phyloP scores from a whole-genome alignment of 495 filamentous ascomycete genomes.

The Extremus antarcticus region DNA sequence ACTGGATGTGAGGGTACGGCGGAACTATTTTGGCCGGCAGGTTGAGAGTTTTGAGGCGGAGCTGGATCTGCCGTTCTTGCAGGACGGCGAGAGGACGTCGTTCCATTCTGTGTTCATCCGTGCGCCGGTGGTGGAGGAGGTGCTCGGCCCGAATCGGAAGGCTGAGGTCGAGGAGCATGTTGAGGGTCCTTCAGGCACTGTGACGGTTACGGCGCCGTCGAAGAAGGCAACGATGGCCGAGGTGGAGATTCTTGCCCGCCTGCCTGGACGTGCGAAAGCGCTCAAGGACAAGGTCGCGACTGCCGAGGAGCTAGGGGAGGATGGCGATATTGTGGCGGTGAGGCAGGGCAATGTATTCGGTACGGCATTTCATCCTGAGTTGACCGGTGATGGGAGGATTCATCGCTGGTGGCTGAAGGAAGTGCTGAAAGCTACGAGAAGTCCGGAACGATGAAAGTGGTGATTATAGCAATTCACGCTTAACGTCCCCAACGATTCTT shows the following conservation, averaged over 20 bases:
- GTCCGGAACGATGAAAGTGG: no score
- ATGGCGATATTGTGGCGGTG: slow-evolving; percentile 83
- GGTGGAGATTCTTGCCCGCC: slow-evolving; percentile 50
- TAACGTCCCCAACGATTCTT: no score
- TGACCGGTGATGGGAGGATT: slow-evolving; percentile 81
- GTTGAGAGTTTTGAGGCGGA: slow-evolving; percentile 82
- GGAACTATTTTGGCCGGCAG: slow-evolving; percentile 95
- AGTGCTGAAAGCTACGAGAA: slow-evolving; percentile 43
- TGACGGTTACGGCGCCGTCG: slow-evolving; percentile 59
- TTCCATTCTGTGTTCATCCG: slow-evolving; percentile 89
- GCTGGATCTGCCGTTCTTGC: slow-evolving; percentile 63
- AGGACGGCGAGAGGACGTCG: slow-evolving; percentile 25
- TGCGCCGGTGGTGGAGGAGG: slow-evolving; percentile 81
- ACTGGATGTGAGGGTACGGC: slow-evolving; percentile 76
- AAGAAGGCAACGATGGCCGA: slow-evolving; percentile 20
- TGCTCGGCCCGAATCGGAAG: slow-evolving; percentile 46
- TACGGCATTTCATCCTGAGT: slow-evolving; percentile 92
- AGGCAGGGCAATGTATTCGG: slow-evolving; percentile 89
- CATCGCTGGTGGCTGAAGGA: slow-evolving; percentile 87
- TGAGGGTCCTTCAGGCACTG: slow-evolving; percentile 42
- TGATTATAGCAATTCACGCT: no score
- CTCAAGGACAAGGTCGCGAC: slow-evolving; percentile 30
- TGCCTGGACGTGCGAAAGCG: slow-evolving; percentile 37
- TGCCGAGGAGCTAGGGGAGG: slow-evolving; percentile 40
- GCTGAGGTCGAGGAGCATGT: not conserved